These are phyloP conservation scores for Nannochloris sp. DNA, from an alignment of 139 green algal genomes.

Conservation along the genomic window DNA sequence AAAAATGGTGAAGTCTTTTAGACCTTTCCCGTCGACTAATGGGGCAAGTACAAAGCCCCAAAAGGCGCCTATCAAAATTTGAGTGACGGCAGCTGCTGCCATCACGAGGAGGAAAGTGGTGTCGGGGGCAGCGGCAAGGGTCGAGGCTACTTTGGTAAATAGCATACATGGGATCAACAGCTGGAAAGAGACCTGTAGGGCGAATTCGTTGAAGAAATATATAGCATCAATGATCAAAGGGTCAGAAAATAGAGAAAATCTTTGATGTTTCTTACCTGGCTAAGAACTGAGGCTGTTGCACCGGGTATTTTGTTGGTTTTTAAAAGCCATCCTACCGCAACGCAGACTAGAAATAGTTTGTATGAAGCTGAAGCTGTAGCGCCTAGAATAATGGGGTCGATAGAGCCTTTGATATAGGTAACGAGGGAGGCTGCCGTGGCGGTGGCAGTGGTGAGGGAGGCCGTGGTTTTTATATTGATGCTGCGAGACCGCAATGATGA, in stretches of 20 bases:
- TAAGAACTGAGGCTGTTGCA: slow-evolving; percentile 45
- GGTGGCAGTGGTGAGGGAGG: not conserved
- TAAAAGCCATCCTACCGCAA: slow-evolving; percentile 32
- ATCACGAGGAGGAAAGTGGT: slow-evolving; percentile 19
- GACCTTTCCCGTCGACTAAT: slow-evolving; percentile 12
- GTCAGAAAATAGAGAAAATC: too few species aligned
- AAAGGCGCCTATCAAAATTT: slow-evolving; percentile 17
- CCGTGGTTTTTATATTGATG: too few species aligned
- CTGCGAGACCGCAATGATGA: too few species aligned
- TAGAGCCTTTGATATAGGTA: not conserved
- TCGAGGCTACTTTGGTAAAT: slow-evolving; percentile 49
- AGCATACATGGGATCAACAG: slow-evolving; percentile 55
- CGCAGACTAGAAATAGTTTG: slow-evolving; percentile 48
- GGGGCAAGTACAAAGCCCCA: slow-evolving; percentile 13
- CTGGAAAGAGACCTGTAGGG: slow-evolving; percentile 48
- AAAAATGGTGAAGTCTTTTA: not conserved
- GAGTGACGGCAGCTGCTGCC: not conserved
- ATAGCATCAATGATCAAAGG: not conserved
- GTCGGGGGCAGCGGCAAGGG: slow-evolving; percentile 16
- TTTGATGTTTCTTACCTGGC: slow-evolving; percentile 43
- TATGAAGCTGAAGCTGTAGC: slow-evolving; percentile 25
- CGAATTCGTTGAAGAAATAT: not conserved
- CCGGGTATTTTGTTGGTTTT: slow-evolving; percentile 24
- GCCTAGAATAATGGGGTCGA: slow-evolving; percentile 23
- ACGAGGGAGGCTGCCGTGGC: not conserved